Evolutionary conservation across 2,329 filamentous ascomycete species (phyloP), one percentile per base, ranked within the genome.

Genomic region (Hypocreales sp.): DNA sequence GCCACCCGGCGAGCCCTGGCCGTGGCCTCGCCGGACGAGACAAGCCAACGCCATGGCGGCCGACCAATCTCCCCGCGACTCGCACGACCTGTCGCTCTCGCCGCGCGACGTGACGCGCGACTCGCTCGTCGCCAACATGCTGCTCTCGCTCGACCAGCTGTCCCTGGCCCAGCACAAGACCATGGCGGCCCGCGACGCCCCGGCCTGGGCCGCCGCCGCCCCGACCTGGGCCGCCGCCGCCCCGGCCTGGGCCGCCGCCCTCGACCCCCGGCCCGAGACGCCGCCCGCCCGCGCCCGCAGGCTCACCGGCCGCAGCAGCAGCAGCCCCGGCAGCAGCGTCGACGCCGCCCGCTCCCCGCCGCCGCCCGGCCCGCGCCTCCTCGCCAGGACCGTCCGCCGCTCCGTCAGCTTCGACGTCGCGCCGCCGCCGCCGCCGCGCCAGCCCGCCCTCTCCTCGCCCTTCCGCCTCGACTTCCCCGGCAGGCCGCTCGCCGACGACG

Each of bases 121-220:
- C 46, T 94, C 86, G 20, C 74, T 98, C 39, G 83, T 98, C 33
- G 79, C 90, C 53, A 92, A 94, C 52, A 90, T 98, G 78, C 72
- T 95, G 34, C 64, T 90, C 38, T 93, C 86, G 22, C 74, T 98
- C 37, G 87, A 93, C 53, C 79, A 87, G 51, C 73, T 87, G 46
- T 76, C 71, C 22, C 62, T 69, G 40, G 61, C 52, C 24, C 60
- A 66, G 28, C 24, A 26, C 15, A 29, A 33, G 21, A n/a, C 8
- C 3, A 16, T n/a, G 14, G 9, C 12, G 9, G 13, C 25, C 5
- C n/a, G 19, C 14, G 18, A 20, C 7, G 22, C 26, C 25, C 8
- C 21, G 18, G 27, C 19, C 15, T 18, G 15, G 12, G 22, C 17
- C n/a, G 20, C 17, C n/a, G 22, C 27, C 24, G 15, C 30, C 10